These are phyloP conservation scores for Blastobotrys niveus DNA, from an alignment of 1,139 yeast species.

Conservation along the genomic window DNA sequence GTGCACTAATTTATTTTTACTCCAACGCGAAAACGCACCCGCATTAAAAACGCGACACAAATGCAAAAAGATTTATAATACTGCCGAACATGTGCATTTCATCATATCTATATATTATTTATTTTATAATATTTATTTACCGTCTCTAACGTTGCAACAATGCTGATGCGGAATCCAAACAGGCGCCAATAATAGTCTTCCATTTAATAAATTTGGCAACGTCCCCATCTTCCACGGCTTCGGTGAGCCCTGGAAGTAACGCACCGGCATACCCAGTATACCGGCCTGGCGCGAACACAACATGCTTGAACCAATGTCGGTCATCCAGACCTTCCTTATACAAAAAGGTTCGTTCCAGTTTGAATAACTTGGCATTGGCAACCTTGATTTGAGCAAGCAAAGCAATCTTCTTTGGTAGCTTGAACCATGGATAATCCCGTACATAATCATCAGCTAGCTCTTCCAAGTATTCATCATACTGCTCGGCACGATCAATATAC, in stretches of 20 bases:
- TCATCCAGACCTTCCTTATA: slow-evolving; percentile 56
- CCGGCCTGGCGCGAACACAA: slow-evolving; percentile 77
- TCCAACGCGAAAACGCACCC: no score
- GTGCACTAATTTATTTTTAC: no score
- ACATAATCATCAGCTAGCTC: slow-evolving; percentile 28
- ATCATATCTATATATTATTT: no score
- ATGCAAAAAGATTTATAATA: no score
- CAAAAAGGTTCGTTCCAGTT: slow-evolving; percentile 58
- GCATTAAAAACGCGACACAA: no score
- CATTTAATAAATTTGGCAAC: slow-evolving; percentile 49
- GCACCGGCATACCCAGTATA: slow-evolving; percentile 85
- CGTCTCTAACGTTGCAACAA: no score
- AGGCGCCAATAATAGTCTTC: slow-evolving; percentile 44
- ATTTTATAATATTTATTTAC: no score
- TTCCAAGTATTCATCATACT: slow-evolving; percentile 30
- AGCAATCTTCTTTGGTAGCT: slow-evolving; percentile 28
- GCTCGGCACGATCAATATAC: slow-evolving; percentile 23
- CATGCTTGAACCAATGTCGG: slow-evolving; percentile 84
- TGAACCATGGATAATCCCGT: slow-evolving; percentile 33
- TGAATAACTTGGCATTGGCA: slow-evolving; percentile 34
- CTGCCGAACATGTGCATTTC: no score
- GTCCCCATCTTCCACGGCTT: slow-evolving; percentile 69
- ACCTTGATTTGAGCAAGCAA: slow-evolving; percentile 29
- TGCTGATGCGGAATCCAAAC: slow-evolving; percentile 33
- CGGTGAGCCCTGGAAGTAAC: slow-evolving; percentile 71